Conservation (phyloP, 1,284 basidiomycete genomes). For the Garcileccinum viscosum region DNA sequence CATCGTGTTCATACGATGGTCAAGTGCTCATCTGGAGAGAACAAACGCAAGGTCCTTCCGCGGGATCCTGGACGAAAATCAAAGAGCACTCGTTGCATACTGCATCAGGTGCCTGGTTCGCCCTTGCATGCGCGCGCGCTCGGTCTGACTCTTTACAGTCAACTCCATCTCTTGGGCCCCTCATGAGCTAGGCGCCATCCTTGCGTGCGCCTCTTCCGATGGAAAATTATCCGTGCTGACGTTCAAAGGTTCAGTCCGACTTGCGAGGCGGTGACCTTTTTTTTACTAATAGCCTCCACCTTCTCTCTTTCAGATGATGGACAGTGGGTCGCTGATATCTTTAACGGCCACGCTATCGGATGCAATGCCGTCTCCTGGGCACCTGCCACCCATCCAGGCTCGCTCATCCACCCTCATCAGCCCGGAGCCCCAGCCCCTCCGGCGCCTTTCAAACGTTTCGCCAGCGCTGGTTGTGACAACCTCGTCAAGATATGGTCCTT, state of each 20-base stretch:
- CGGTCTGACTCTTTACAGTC: constrained; percentile 53
- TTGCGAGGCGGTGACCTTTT: not conserved
- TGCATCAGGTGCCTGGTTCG: constrained; percentile 75
- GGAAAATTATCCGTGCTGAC: constrained; percentile 96
- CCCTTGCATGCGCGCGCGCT: not conserved
- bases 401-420: constrained; percentile 73
- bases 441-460: constrained; percentile 82
- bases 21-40: constrained; percentile 99
- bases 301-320: constrained; percentile 79
- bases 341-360: constrained; percentile 94
- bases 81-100: constrained; percentile 96
- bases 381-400: constrained; percentile 87
- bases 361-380: constrained; percentile 99
- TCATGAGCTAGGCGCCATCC: constrained; percentile 94
- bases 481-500: constrained; percentile 95
- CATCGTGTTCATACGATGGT: constrained; percentile 97
- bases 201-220: constrained; percentile 98
- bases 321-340: constrained; percentile 94
- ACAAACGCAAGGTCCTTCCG: constrained; percentile 61
- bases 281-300: not conserved
- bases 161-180: constrained; percentile 99
- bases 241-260: constrained; percentile 79
- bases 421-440: constrained; percentile 46
- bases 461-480: constrained; percentile 95
- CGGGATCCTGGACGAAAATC: constrained; percentile 87